Evolutionary conservation across 129 eudicot genomes (phyloP), one percentile per base, ranked within the genome.

Genomic region (Smallanthus sonchifolius): DNA sequence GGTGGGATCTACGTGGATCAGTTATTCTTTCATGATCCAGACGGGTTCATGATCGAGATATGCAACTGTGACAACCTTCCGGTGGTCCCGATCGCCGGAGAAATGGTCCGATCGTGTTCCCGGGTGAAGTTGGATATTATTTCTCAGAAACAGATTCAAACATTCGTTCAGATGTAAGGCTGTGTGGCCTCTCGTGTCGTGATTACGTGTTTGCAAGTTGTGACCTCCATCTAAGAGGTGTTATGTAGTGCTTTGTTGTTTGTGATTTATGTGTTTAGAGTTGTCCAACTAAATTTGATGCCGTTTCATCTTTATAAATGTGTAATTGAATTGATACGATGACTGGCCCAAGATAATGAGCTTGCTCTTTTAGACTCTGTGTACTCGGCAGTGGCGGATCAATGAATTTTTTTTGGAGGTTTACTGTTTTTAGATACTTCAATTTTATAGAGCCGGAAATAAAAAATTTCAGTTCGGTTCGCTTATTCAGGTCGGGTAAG

Each of bases 21-120:
- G 34, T 54, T 93, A 17, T 93, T 93, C 74, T 93, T 93, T 79
- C 98, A 93, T 43, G 98, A 93, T 45, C 98, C 98, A 34, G 98
- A 93, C 64, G 98, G 98, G 0, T 87, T 93, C 79, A 93, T 93
- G 98, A 78, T 93, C 35, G 98, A 93, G 80, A 90, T 93, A 13
- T 93, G 98, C 82, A 87, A 90, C 83, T 93, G 98, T 36, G 97
- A 93, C 9, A 86, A 90, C 57, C 83, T 93, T 24, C 98, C 98
- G 20, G 85, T 93, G 38, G 69, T 93, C 36, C 97, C 98, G 0
- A 80, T 93, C 20, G 87, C 89, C 55, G 97, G 97, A 10, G 97
- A 90, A 52, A 84, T 90, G 87, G 90, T 76, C 8, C 85, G 92
- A 6, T 86, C 98, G 0, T 93, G 98, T 80, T 87, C 97, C 5